A percentile compares a stretch with the other conserved stretches of the same genome.
Conservation (phyloP, 306 rosid species). For the Castanea mollissima region DNA sequence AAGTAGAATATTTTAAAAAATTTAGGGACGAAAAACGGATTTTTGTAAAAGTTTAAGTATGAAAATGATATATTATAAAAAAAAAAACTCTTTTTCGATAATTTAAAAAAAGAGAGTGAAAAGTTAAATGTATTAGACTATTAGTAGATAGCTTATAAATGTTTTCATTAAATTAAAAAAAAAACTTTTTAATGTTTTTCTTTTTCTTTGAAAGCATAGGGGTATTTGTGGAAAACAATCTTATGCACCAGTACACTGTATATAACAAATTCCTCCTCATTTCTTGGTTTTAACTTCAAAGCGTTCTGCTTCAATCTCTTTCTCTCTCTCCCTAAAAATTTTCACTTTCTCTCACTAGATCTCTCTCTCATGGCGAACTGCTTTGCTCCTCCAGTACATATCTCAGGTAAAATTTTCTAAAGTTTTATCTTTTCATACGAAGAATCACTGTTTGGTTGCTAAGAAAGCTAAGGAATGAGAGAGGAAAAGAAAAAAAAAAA, state of each 20-base stretch:
- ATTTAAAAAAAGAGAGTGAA: too few relatives aligned
- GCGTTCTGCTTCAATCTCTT: background rate
- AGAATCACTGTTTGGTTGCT: background rate
- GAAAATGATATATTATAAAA: too few relatives aligned
- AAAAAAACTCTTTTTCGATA: too few relatives aligned
- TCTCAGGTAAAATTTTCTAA: slow-evolving; percentile 24
- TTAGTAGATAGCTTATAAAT: too few relatives aligned
- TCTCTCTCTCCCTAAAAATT: background rate
- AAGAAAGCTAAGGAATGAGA: background rate
- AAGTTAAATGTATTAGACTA: too few relatives aligned
- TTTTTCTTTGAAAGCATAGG: background rate
- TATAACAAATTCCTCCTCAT: background rate
- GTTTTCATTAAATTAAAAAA: too few relatives aligned
- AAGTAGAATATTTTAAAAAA: too few relatives aligned
- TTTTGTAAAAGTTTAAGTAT: too few relatives aligned
- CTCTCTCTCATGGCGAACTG: slow-evolving; percentile 56
- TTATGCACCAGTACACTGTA: too few relatives aligned
- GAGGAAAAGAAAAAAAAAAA: background rate
- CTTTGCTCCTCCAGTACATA: slow-evolving; percentile 49
- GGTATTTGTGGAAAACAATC: background rate
- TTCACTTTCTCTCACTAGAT: background rate
- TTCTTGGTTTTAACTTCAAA: too few relatives aligned
- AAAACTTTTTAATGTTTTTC: too few relatives aligned
- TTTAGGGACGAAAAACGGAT: too few relatives aligned
- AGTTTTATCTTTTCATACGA: background rate